Base-by-base conservation (phyloP, 2,329 filamentous ascomycete genomes). In the Epicoccum sorghinum region DNA sequence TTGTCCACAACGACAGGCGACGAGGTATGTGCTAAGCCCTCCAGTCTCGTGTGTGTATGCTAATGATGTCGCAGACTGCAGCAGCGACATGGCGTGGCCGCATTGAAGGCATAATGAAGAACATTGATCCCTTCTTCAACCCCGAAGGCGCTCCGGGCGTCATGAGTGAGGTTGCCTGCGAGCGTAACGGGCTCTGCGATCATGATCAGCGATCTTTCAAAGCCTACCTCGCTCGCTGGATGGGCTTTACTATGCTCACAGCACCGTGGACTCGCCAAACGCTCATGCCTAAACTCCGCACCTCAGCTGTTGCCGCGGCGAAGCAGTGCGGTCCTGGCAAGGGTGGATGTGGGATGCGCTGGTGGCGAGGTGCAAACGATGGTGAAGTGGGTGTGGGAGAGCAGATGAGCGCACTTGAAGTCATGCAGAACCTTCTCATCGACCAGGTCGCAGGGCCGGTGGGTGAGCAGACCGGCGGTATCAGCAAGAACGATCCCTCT, bases 341-440 rank as follows among this genome's bases (percentile, higher is more conserved):
- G n/a, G 71, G 74, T 4, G 76, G 73, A 4, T 81, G 79, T 59
- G 79, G 79, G 25, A 70, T 77, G 3, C 65, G 69, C 14, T 81
- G 79, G 79, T 72, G 64, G 36, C 72, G 66, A 1, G 64, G 64
- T 13, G 70, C 52, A 1, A 79, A 78, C 58, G 82, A 84, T 62
- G 75, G 78, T 18, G 74, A 71, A 12, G 71, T 71, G 22, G 83
- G 83, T 27, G 82, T 84, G 12, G 83, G 83, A 25, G 80, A 86
- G 69, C 80, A 85, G 70, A 85, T 86, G 82, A 77, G 78, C 51
- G 83, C 80, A 3, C 71, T 86, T 9, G 82, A 83, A 52, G 79
- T 82, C 37, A 75, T 86, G 58, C 75, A 82, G 72, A 74, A 44
- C 72, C 77, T 80, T n/a, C 67, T 80, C 2, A 49, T 74, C 25